Percentiles rank a stretch among this genome's conserved stretches.
These are phyloP conservation scores for Neofusicoccum parvum DNA, from an alignment of 2,329 filamentous ascomycete genomes.

Conservation along the genomic window DNA sequence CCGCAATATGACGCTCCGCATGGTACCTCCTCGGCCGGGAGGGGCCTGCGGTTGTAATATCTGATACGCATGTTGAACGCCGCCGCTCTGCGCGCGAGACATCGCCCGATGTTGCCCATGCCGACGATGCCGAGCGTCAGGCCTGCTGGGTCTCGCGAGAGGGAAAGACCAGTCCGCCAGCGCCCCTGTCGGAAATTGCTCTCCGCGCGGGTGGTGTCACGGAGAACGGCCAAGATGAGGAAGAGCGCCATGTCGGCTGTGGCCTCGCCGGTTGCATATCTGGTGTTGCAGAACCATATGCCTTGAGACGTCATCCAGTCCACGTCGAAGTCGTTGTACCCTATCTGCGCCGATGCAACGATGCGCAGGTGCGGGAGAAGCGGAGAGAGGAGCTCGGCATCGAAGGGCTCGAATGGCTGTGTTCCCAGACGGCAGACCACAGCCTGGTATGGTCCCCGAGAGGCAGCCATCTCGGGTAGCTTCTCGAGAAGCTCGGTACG, in stretches of 20 bases:
- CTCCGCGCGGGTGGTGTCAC: constrained; percentile 47
- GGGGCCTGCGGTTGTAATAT: constrained; percentile 47
- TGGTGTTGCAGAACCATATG: constrained; percentile 58
- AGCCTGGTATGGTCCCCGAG: constrained; percentile 9
- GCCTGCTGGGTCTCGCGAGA: constrained; percentile 46
- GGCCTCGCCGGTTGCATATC: constrained; percentile 57
- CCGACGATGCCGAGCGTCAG: constrained; percentile 53
- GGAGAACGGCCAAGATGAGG: constrained; percentile 49
- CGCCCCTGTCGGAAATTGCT: constrained; percentile 38
- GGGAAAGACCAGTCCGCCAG: constrained; percentile 39
- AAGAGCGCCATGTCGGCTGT: constrained; percentile 54
- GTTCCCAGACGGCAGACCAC: constrained; percentile 48
- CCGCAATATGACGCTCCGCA: constrained; percentile 40
- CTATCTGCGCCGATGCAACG: constrained; percentile 51
- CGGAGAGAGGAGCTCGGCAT: constrained; percentile 46
- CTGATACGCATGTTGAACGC: constrained; percentile 49
- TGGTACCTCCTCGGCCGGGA: constrained; percentile 38
- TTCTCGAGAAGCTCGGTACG: constrained; percentile 7
- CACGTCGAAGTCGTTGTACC: constrained; percentile 53
- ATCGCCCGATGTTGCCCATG: constrained; percentile 52
- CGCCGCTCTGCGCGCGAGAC: constrained; percentile 43
- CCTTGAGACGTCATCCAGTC: constrained; percentile 45
- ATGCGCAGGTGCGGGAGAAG: constrained; percentile 49
- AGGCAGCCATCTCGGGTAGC: neutral
- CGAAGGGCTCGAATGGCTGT: constrained; percentile 52